These are phyloP conservation scores for Adansonia rubrostipa DNA, from an alignment of 441 rosid species.

Conservation along the genomic window DNA sequence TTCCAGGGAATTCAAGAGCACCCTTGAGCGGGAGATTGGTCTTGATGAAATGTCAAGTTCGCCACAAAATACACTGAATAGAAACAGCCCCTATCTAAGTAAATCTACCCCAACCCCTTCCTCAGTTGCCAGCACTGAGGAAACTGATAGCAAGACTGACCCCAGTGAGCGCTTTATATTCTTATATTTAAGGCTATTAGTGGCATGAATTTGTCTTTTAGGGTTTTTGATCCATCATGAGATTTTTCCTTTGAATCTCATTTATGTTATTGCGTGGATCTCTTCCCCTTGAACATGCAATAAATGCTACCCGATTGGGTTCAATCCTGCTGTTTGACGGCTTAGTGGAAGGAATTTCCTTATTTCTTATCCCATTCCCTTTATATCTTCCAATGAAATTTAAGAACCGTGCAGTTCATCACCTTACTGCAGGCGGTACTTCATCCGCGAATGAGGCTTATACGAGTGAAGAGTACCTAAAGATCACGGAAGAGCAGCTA, in stretches of 20 bases:
- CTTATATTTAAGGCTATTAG: not conserved
- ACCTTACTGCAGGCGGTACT: conserved; percentile 54
- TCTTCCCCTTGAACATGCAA: not conserved
- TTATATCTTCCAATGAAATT: not conserved
- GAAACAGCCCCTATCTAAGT: conserved; percentile 45
- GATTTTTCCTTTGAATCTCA: conserved; percentile 6
- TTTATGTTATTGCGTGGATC: not conserved
- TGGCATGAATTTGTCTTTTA: not conserved
- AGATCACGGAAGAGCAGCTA: conserved; percentile 81
- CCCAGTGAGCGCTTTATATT: conserved; percentile 57
- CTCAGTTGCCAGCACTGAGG: conserved; percentile 37
- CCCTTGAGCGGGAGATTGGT: conserved; percentile 91
- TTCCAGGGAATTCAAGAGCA: conserved; percentile 93
- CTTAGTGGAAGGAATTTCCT: not conserved
- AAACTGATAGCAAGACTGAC: conserved; percentile 44
- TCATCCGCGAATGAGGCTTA: conserved; percentile 53
- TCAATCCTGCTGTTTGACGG: not conserved
- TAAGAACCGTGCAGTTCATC: conserved; percentile 18
- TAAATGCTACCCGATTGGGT: not conserved
- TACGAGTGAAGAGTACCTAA: conserved; percentile 74
- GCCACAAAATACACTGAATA: conserved; percentile 37
- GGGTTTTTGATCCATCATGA: not conserved
- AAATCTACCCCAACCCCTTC: conserved; percentile 48
- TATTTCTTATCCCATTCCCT: not conserved
- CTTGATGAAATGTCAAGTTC: conserved; percentile 67